Conservation (phyloP, 805 yeast species). For the Suhomyces tanzawaensis region DNA sequence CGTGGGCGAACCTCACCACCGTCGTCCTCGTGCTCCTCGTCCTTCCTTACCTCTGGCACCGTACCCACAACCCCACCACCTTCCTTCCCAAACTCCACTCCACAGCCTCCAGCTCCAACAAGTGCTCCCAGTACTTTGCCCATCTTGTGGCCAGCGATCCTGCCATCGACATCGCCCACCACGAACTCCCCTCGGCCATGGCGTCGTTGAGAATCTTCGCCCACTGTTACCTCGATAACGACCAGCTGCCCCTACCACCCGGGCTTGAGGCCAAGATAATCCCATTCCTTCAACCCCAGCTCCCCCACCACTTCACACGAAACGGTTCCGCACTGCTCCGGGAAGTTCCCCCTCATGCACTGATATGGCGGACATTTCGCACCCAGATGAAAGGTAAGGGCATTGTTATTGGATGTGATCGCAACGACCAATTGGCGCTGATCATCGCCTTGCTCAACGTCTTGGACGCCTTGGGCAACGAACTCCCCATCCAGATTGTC, state of each 20-base stretch:
- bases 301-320: conserved; percentile 2
- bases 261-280: neutral
- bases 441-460: conserved; percentile 7
- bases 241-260: neutral
- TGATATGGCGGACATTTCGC: conserved; percentile 1
- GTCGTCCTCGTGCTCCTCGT: neutral
- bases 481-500: conserved; percentile 13
- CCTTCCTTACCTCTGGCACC: neutral
- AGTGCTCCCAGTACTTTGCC: neutral
- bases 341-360: neutral
- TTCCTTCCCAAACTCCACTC: neutral
- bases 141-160: neutral
- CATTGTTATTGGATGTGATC: conserved; percentile 8
- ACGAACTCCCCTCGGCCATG: neutral
- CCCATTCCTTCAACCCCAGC: conserved; percentile 1
- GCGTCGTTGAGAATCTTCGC: conserved; percentile 1
- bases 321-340: conserved; percentile 1
- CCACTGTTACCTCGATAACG: neutral
- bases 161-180: neutral
- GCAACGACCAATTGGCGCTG: neutral
- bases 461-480: conserved; percentile 7
- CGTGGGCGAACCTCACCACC: neutral
- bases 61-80: neutral
- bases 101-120: neutral
- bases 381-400: conserved; percentile 8